Conservation (phyloP, 805 yeast species). For the Vanderwaltozyma polyspora region DNA sequence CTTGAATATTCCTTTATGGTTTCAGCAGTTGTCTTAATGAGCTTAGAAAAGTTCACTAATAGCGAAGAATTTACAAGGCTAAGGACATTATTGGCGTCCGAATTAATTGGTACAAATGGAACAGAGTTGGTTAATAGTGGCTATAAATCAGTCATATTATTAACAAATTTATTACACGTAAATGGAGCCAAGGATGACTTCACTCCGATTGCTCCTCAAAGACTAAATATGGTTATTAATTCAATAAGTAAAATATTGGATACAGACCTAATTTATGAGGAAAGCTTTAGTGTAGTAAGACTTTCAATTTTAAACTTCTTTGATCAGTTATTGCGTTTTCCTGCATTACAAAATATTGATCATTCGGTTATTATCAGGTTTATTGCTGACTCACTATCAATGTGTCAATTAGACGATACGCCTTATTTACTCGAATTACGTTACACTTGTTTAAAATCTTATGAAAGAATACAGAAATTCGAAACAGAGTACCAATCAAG, state of each 20-base stretch:
- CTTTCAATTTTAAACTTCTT: conserved; percentile 40
- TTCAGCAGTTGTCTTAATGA: conserved; percentile 28
- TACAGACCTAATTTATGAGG: conserved; percentile 49
- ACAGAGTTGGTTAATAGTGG: conserved; percentile 35
- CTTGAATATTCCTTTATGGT: conserved; percentile 11
- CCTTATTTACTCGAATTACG: conserved; percentile 32
- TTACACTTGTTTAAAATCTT: conserved; percentile 36
- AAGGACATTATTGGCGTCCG: conserved; percentile 54
- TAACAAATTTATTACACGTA: conserved; percentile 31
- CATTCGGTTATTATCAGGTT: conserved; percentile 31
- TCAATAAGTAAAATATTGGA: conserved; percentile 49
- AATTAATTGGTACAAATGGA: conserved; percentile 43
- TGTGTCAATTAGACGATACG: conserved; percentile 28
- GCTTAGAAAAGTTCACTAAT: conserved; percentile 26
- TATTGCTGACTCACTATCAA: conserved; percentile 23
- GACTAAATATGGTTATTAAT: conserved; percentile 50
- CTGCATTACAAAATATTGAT: conserved; percentile 31
- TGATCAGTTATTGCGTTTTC: conserved; percentile 15
- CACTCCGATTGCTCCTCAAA: conserved; percentile 48
- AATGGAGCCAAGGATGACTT: conserved; percentile 19
- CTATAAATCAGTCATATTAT: conserved; percentile 35
- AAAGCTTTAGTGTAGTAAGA: conserved; percentile 40
- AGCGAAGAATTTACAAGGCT: conserved; percentile 36
- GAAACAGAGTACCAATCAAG: conserved; percentile 24
- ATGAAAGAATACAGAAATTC: conserved; percentile 22